Evolutionary conservation across 768 basidiomycete genomes (phyloP).

Genomic region (Boletales sp.): DNA sequence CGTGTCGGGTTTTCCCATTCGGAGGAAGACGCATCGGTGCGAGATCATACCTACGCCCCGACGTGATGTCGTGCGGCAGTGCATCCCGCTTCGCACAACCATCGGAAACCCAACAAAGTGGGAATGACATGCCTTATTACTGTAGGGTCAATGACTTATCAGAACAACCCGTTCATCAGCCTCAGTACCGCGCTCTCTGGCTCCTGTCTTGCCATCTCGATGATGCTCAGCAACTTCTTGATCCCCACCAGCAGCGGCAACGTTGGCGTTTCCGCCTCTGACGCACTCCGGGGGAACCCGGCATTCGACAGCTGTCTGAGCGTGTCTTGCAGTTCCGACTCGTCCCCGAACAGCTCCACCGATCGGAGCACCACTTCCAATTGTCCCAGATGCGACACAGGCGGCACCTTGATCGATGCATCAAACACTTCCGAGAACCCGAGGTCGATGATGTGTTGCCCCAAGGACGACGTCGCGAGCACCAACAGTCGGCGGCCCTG

Average conservation of each 20-base stretch:
- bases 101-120: slow-evolving; percentile 19
- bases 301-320: slow-evolving; percentile 69
- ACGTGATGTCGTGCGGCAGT: too few species aligned
- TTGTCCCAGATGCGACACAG: slow-evolving; percentile 66
- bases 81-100: too few species aligned
- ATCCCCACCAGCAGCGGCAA: slow-evolving; percentile 76
- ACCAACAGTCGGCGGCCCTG: slow-evolving; percentile 90
- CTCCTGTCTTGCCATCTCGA: slow-evolving; percentile 98
- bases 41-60: too few species aligned
- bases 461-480: slow-evolving; percentile 88
- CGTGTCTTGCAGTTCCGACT: slow-evolving; percentile 52
- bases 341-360: slow-evolving; percentile 65
- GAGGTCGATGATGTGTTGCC: slow-evolving; percentile 80
- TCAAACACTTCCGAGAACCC: slow-evolving; percentile 90
- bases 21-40: too few species aligned
- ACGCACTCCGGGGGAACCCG: slow-evolving; percentile 51
- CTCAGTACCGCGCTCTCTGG: slow-evolving; percentile 77
- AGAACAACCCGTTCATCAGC: slow-evolving; percentile 57
- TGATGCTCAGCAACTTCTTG: slow-evolving; percentile 85
- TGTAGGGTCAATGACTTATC: too few species aligned
- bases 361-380: slow-evolving; percentile 78
- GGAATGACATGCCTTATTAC: slow-evolving; percentile 25
- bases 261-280: slow-evolving; percentile 40
- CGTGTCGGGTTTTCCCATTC: too few species aligned
- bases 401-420: slow-evolving; percentile 78